Evolutionary conservation across 1,284 basidiomycete species (phyloP).

Genomic region (Ustanciosporium gigantosporum): DNA sequence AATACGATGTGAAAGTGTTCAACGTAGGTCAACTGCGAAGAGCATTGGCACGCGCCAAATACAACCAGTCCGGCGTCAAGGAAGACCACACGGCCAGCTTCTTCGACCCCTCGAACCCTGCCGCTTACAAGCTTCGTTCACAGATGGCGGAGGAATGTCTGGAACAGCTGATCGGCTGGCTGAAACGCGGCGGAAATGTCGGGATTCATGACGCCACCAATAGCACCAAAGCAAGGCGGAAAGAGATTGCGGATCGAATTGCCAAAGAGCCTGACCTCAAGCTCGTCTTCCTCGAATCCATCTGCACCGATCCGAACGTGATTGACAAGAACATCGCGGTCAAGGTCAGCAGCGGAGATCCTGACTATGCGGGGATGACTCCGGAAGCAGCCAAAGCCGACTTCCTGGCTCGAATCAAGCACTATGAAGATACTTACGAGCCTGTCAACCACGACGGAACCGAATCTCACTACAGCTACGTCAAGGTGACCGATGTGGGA

Average conservation of each 20-base stretch:
- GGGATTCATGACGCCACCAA: constrained; percentile 98
- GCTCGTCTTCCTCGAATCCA: constrained; percentile 90
- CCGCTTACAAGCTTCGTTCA: constrained; percentile 79
- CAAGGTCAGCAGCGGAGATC: constrained; percentile 94
- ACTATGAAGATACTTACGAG: constrained; percentile 96
- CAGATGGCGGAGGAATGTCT: constrained; percentile 86
- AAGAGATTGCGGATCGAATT: constrained; percentile 77
- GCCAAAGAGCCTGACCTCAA: constrained; percentile 84
- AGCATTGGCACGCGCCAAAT: constrained; percentile 76
- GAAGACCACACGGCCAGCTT: constrained; percentile 90
- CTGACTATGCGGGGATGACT: constrained; percentile 90
- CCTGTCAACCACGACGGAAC: constrained; percentile 70
- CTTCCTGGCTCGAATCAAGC: constrained; percentile 85
- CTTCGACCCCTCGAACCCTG: constrained; percentile 84
- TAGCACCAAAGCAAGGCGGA: constrained; percentile 78
- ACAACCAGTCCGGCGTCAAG: constrained; percentile 71
- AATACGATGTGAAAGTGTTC: constrained; percentile 98
- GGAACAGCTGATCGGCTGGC: constrained; percentile 91
- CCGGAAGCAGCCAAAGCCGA: constrained; percentile 82
- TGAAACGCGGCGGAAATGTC: constrained; percentile 89
- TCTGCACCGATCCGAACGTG: constrained; percentile 89
- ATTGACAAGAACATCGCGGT: constrained; percentile 94
- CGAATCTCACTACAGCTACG: constrained; percentile 69
- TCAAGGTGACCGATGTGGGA: constrained; percentile 62
- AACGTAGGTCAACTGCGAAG: constrained; percentile 95